Conservation (phyloP, 306 rosid genomes). For the Hippophae gyantsensis region DNA sequence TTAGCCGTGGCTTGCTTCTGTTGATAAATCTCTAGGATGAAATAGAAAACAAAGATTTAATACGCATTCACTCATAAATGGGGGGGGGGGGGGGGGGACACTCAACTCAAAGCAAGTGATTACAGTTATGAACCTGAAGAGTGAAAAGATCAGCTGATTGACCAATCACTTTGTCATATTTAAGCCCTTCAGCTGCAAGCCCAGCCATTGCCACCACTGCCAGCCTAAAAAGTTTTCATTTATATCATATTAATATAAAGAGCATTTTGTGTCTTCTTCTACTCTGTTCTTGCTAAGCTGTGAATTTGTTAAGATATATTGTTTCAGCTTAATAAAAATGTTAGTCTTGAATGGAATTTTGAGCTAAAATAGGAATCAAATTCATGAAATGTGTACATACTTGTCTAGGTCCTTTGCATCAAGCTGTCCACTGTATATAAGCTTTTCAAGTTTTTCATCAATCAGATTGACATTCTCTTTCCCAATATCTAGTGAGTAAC, state of each 20-base stretch:
- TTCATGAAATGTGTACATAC: slow-evolving; percentile 12
- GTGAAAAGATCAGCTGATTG: slow-evolving; percentile 57
- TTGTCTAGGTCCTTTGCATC: slow-evolving; percentile 79
- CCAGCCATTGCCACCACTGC: slow-evolving; percentile 95
- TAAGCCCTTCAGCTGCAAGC: slow-evolving; percentile 80
- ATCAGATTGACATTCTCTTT: slow-evolving; percentile 93
- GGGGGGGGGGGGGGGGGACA: neutral
- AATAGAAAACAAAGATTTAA: neutral
- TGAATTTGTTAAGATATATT: neutral
- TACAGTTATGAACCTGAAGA: slow-evolving; percentile 23
- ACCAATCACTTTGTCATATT: slow-evolving; percentile 82
- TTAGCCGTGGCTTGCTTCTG: slow-evolving; percentile 78
- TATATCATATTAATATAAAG: neutral
- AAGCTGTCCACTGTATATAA: slow-evolving; percentile 82
- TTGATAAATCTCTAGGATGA: slow-evolving; percentile 64
- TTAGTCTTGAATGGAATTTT: neutral
- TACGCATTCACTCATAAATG: neutral
- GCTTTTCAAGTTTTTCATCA: slow-evolving; percentile 72
- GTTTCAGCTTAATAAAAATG: neutral
- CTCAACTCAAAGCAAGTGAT: neutral
- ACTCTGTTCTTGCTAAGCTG: too few relatives aligned
- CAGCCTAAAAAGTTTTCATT: slow-evolving; percentile 32
- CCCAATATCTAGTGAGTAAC: slow-evolving; percentile 83
- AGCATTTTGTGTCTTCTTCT: too few relatives aligned
- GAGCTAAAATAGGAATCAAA: neutral